phyloP scores from a whole-genome alignment of 2,329 filamentous ascomycete genomes.

The Corniculantispora saksenae region DNA sequence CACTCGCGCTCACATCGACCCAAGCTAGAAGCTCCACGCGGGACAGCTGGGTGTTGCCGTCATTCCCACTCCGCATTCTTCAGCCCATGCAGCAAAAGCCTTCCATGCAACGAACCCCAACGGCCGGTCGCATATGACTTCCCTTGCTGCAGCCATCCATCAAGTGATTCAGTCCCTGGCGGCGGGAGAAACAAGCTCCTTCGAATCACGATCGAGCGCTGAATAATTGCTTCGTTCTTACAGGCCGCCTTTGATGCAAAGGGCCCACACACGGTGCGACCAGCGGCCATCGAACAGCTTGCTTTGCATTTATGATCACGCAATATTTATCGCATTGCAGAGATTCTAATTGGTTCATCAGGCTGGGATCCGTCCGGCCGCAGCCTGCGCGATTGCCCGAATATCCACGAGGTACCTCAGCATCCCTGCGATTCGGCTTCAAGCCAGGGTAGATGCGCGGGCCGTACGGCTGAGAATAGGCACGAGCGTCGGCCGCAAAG shows the following conservation, averaged over 20 bases:
- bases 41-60: background rate
- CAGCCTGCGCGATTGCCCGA: slow-evolving; percentile 10
- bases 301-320: slow-evolving; percentile 13
- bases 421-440: slow-evolving; percentile 7
- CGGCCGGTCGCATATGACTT: slow-evolving; percentile 5
- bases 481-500: background rate
- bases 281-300: background rate
- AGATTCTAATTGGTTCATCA: slow-evolving; percentile 1
- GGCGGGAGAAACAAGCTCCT: background rate
- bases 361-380: background rate
- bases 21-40: slow-evolving; percentile 16
- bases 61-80: slow-evolving; percentile 7
- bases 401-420: background rate
- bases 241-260: slow-evolving; percentile 21
- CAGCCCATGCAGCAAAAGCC: background rate
- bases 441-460: background rate
- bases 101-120: background rate
- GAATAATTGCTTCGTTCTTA: slow-evolving; percentile 31
- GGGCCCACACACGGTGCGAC: slow-evolving; percentile 7
- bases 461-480: slow-evolving; percentile 2
- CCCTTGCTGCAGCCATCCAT: slow-evolving; percentile 7
- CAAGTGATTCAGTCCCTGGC: slow-evolving; percentile 10
- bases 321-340: slow-evolving; percentile 1
- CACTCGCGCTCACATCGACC: background rate
- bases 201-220: slow-evolving; percentile 23